Evolutionary conservation across 306 rosid species (phyloP).

Genomic region (Trichosanthes cucumerina): DNA sequence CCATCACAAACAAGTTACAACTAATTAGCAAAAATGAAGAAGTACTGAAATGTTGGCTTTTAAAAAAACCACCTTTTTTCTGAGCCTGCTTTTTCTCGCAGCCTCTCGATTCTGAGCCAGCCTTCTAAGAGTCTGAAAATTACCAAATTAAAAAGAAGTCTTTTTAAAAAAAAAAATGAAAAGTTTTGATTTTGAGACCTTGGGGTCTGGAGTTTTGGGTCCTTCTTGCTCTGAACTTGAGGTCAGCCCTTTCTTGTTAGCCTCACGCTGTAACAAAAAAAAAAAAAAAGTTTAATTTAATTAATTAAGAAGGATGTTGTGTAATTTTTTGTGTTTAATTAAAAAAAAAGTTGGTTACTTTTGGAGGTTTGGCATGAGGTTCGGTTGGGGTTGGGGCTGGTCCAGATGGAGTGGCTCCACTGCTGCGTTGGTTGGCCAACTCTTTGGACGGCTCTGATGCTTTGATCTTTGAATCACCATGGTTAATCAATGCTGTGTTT

Average conservation of each 20-base stretch:
- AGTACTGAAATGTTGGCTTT: neutral
- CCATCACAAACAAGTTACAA: neutral
- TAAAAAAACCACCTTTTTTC: conserved; percentile 53
- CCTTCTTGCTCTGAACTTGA: conserved; percentile 92
- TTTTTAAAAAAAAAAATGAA: neutral
- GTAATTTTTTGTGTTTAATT: neutral
- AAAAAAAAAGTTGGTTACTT: neutral
- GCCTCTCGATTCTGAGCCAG: conserved; percentile 99
- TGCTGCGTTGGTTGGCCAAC: conserved; percentile 44
- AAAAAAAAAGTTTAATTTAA: neutral
- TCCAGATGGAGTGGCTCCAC: conserved; percentile 17
- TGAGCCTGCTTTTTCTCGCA: conserved; percentile 96
- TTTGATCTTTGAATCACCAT: conserved; percentile 43
- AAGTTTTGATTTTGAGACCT: conserved; percentile 26
- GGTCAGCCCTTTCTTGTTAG: conserved; percentile 69
- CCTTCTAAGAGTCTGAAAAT: conserved; percentile 68
- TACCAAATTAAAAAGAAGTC: neutral
- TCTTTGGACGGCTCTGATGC: conserved; percentile 50
- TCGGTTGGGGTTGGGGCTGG: neutral
- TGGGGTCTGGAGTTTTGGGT: conserved; percentile 92
- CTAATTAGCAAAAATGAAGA: too few relatives aligned
- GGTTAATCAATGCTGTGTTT: conserved; percentile 36
- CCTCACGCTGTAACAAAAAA: conserved; percentile 41
- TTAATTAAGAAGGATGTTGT: neutral
- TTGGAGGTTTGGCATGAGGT: conserved; percentile 9